Base-by-base conservation (phyloP, 2,329 filamentous ascomycete genomes). In the Lachnellula hyalina region DNA sequence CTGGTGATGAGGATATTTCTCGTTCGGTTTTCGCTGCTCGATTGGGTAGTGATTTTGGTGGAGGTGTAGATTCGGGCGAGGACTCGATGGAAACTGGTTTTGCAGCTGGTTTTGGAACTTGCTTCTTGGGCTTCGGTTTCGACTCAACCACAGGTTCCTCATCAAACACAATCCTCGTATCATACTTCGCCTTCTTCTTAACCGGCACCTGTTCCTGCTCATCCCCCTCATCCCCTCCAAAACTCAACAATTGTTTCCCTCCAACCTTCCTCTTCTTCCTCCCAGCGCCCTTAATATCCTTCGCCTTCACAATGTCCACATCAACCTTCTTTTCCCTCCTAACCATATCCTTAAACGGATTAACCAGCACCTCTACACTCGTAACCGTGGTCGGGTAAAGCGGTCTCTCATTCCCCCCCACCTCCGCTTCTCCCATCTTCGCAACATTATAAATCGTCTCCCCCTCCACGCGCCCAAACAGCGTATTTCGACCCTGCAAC, bases 381-480 rank as follows among this genome's bases (percentile, higher is more conserved):
- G 83, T 84, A 55, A 99, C 85, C 70, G 85, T 91, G 36, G 90
- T 83, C 0, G 93, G 87, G 70, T 96, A 99, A 48, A 95, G 73
- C 2, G 93, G 93, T 58, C 90, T 80, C 60, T 97, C 93, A 15
- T 85, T 86, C 52, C 90, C 86, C 51, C 90, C 86, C 17, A 95
- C 75, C 68, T 97, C 94, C 0, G 83, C 83, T 69, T 97, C 92
- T 19, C 88, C 91, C 78, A 97, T 96, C 73, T 92, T 95, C 67
- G 92, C 85, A 67, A 99, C 72, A 70, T 96, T 97, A 74, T 95
- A 99, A 53, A 99, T 94, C 15, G 93, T 96, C 61, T 97, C 90
- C 28, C 93, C 94, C 36, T 89, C 90, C 45, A 99, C 82, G 54
- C 94, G 80, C 17, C 94, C 94, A 75, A 99, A 97, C 70, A 97